A percentile compares a stretch with the other conserved stretches of the same genome.
These are phyloP conservation scores for Mycena olivaceomarginata DNA, from an alignment of 768 basidiomycete species.

Conservation along the genomic window DNA sequence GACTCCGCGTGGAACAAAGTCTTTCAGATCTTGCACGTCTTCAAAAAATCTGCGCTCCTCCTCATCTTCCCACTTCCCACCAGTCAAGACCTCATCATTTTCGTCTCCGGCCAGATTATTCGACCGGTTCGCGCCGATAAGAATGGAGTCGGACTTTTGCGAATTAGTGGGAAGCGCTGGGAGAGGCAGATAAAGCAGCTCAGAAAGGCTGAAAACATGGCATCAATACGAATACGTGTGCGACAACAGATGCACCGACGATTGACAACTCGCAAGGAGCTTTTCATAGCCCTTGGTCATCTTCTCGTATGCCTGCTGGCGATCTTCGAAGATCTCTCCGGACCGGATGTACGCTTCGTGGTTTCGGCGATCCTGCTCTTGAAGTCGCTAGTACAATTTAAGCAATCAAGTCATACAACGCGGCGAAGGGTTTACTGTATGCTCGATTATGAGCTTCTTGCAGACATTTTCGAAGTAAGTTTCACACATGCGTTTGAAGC, in stretches of 20 bases:
- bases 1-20: slow-evolving; percentile 92
- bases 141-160: slow-evolving; percentile 88
- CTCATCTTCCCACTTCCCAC: slow-evolving; percentile 98
- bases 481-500: slow-evolving; percentile 95
- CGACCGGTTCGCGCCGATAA: slow-evolving; percentile 74
- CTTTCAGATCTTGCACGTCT: slow-evolving; percentile 92
- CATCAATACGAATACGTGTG: slow-evolving; percentile 39
- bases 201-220: slow-evolving; percentile 80
- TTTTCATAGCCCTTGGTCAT: slow-evolving; percentile 98
- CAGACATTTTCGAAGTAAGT: slow-evolving; percentile 94
- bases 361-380: slow-evolving; percentile 97
- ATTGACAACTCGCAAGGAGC: slow-evolving; percentile 90
- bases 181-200: slow-evolving; percentile 89
- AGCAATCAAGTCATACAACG: background rate
- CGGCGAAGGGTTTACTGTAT: slow-evolving; percentile 75
- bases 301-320: slow-evolving; percentile 99
- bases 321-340: slow-evolving; percentile 99
- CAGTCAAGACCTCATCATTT: slow-evolving; percentile 74
- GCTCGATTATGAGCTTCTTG: slow-evolving; percentile 94
- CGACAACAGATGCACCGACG: slow-evolving; percentile 64
- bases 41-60: slow-evolving; percentile 97
- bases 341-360: slow-evolving; percentile 99
- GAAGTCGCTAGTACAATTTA: slow-evolving; percentile 78
- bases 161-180: slow-evolving; percentile 90
- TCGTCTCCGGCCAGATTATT: slow-evolving; percentile 66